Percentiles rank a stretch among this genome's conserved stretches.
Evolutionary conservation across 169 alveolate genomes (phyloP).

Genomic region (Babesia ovata): DNA sequence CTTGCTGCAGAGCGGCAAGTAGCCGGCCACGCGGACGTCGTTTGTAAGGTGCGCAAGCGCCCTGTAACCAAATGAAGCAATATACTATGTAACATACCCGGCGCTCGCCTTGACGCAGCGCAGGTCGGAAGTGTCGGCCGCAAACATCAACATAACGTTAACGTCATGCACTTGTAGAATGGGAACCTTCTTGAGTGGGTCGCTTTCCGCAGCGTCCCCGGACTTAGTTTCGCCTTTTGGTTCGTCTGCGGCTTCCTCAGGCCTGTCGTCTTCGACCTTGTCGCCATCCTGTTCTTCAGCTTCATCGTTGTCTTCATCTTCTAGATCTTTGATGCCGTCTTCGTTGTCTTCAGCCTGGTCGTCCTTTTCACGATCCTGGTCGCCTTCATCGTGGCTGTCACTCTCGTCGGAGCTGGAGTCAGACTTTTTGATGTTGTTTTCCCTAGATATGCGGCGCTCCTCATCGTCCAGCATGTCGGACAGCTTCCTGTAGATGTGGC

Average conservation of each 20-base stretch:
- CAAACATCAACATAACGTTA: constrained; percentile 50
- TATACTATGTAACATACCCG: constrained; percentile 38
- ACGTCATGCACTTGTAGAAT: constrained; percentile 41
- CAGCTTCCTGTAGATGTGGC: constrained; percentile 31
- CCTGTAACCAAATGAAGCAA: constrained; percentile 5
- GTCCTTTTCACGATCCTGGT: background rate
- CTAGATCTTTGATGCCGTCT: background rate
- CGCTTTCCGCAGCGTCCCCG: background rate
- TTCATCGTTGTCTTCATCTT: background rate
- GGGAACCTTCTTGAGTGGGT: background rate
- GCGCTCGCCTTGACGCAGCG: constrained; percentile 52
- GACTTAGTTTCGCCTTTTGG: background rate
- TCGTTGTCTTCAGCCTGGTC: background rate
- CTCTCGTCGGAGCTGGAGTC: background rate
- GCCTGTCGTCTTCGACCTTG: background rate
- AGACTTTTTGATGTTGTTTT: background rate
- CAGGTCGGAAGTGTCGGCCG: constrained; percentile 8
- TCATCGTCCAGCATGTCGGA: constrained; percentile 18
- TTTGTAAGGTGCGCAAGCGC: constrained; percentile 58
- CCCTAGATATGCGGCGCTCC: background rate
- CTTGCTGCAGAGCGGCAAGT: constrained; percentile 39
- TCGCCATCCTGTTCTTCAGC: background rate
- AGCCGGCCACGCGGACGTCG: constrained; percentile 60
- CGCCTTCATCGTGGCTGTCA: background rate
- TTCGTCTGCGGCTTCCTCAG: background rate